Evolutionary conservation across 2,329 filamentous ascomycete genomes (phyloP).

Genomic region (Aspergillus thermomutatus): DNA sequence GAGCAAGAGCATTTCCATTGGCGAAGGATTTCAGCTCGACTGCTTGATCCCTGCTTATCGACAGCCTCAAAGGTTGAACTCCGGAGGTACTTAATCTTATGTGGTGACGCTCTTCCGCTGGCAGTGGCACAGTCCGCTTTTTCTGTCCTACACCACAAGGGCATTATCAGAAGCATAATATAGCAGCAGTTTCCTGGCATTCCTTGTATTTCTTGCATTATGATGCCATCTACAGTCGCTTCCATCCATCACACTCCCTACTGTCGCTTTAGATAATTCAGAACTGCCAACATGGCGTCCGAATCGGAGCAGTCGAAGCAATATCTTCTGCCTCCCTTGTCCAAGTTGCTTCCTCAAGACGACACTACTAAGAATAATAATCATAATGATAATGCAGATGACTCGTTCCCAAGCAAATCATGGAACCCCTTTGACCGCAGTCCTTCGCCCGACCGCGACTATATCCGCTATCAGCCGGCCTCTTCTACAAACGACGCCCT

Average conservation of each 20-base stretch:
- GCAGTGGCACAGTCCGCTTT: too few species aligned
- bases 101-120: too few species aligned
- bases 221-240: not conserved
- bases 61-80: too few species aligned
- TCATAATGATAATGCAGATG: not conserved
- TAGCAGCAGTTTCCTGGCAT: not conserved
- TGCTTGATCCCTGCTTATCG: not conserved
- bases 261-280: not conserved
- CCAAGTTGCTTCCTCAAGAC: not conserved
- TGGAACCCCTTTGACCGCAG: conserved; percentile 3
- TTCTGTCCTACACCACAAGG: too few species aligned
- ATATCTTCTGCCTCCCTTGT: conserved; percentile 3
- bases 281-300: not conserved
- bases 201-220: not conserved
- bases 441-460: not conserved
- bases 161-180: too few species aligned
- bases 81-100: too few species aligned
- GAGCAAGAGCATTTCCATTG: not conserved
- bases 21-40: not conserved
- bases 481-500: not conserved
- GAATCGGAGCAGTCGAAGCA: conserved; percentile 1
- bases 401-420: not conserved
- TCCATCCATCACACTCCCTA: not conserved
- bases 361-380: not conserved
- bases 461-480: conserved; percentile 5